Evolutionary conservation across 2,329 filamentous ascomycete species (phyloP), one percentile per base, ranked within the genome.

Genomic region (Blastomyces percursus): DNA sequence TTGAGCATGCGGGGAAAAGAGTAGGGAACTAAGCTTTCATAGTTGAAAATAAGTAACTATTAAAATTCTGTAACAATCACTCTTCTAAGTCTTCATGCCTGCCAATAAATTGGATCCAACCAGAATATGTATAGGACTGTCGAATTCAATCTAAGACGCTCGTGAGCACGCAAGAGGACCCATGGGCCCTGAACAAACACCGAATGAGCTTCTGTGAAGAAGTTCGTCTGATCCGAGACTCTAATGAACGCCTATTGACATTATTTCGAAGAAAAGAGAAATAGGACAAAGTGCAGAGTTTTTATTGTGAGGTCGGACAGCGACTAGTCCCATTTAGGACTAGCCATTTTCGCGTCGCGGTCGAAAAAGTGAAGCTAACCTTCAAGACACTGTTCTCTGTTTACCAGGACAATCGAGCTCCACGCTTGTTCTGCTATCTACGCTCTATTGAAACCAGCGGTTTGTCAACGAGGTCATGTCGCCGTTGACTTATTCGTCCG

Each of bases 141-240:
- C 80, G 79, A 77, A 77, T 80, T 81, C 84, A 81, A 75, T 89
- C 90, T 95, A 90, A 88, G 93, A 89, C 89, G 82, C 89, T 91
- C 90, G 87, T 92, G 91, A 99, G 94, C 94, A 90, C 93, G 92
- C 90, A 81, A 80, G 80, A 88, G 92, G 89, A 83, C 81, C 87
- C 79, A 81, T 76, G 77, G 82, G 86, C 87, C 84, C 90, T 95
- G 89, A 90, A 89, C 86, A 91, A 91, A 89, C 84, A 97, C 84
- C 90, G 90, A 92, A 73, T 75, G 73, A 66, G 70, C 74, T 71
- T 73, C 69, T 68, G 64, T 67, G 64, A 66, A 74, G 64, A 66
- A 74, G 77, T 55, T 44, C 69, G 85, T 89, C 86, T 89, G 86
- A 86, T 89, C 89, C 92, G 93, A 95, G 94, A 99, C 94, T 99